Base-by-base conservation (phyloP, 2,329 filamentous ascomycete genomes). In the Trichoderma sp. region DNA sequence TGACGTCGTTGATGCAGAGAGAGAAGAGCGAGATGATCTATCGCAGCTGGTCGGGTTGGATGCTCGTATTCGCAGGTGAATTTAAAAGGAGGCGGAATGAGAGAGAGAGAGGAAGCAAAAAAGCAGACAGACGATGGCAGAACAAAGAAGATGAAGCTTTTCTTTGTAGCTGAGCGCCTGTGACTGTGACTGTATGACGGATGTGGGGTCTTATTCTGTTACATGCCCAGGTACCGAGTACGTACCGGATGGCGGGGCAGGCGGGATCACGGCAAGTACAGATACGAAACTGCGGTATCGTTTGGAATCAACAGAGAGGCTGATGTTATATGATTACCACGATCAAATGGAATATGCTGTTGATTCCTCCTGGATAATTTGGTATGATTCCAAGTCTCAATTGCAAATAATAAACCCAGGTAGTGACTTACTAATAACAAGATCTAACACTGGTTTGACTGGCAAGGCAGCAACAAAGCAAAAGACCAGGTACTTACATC, bases 181-280 rank as follows among this genome's bases (percentile, higher is more conserved):
- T 71, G 56, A 63, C 56, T 45, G 18, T 41, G 35, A 45, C 53
- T 5, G 35, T 45, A 71, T 71, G 68, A 71, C 68, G 68, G 68
- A 71, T 71, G 68, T 71, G 68, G 68, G 67, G 68, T 62, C 21
- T 31, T 31, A 31, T 29, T 12, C 12, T 38, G 65, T n/a, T 64
- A 29, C 35, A 24, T 9, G 29, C 27, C 38, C 41, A 66, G 63
- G 63, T 45, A 45, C 29, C 24, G 33, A 33, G 24, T 63, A 63
- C 59, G 56, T 18, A 71, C 56, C 33, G 16, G 27, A 31, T 60
- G 68, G 35, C 45, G 65, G 65, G 65, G 65, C 65, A 56, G 45
- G 45, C n/a, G 45, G n/a, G 12, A 33, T 62, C 16, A n/a, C 8
- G 27, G 18, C 9, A 53, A 45, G 65, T 53, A 53, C 45, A 53